A percentile compares a stretch with the other conserved stretches of the same genome.
phyloP scores from a whole-genome alignment of 2,329 filamentous ascomycete genomes.

The Thielaviopsis populi region DNA sequence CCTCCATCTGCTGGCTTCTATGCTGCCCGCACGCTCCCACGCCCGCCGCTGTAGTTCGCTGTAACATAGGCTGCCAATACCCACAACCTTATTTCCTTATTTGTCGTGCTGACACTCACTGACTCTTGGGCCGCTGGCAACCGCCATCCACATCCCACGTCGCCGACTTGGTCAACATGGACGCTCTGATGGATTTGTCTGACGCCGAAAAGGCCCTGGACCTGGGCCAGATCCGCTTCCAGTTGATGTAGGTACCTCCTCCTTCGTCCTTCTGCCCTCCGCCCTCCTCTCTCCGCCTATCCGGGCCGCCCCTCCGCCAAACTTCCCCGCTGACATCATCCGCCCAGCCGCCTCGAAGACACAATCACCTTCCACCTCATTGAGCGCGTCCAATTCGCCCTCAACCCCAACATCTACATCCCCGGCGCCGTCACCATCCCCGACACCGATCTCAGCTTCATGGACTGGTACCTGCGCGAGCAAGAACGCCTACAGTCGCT shows the following conservation, averaged over 20 bases:
- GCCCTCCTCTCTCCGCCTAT: too few species aligned
- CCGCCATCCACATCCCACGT: neutral
- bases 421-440: slow-evolving; percentile 70
- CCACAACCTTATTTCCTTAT: neutral
- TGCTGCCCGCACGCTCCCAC: too few species aligned
- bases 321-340: neutral
- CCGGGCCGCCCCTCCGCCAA: too few species aligned
- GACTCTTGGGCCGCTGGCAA: neutral
- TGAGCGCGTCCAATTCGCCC: slow-evolving; percentile 91
- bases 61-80: neutral
- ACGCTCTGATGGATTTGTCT: slow-evolving; percentile 74
- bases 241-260: slow-evolving; percentile 56
- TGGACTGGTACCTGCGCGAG: slow-evolving; percentile 86
- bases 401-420: slow-evolving; percentile 76
- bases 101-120: neutral
- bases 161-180: slow-evolving; percentile 47
- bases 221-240: slow-evolving; percentile 79
- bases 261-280: neutral
- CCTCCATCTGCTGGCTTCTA: too few species aligned
- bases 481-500: slow-evolving; percentile 84
- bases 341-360: slow-evolving; percentile 77
- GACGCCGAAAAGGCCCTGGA: slow-evolving; percentile 77
- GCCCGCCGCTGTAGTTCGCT: too few species aligned
- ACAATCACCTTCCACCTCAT: slow-evolving; percentile 96
- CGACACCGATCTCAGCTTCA: slow-evolving; percentile 57